Evolutionary conservation across 2,329 filamentous ascomycete species (phyloP), one percentile per base, ranked within the genome.

Genomic region (Dothiorella sarmentorum): DNA sequence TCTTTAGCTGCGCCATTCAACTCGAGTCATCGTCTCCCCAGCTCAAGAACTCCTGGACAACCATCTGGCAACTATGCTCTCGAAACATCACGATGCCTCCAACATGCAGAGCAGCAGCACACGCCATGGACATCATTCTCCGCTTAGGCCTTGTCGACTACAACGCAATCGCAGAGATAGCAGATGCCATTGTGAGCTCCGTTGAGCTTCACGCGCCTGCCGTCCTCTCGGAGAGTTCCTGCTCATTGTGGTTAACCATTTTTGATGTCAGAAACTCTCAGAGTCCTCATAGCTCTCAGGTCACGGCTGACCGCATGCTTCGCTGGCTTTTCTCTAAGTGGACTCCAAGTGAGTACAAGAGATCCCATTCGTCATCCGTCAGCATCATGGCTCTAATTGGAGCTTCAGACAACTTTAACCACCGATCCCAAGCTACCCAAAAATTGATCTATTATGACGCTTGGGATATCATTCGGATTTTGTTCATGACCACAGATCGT

Each of bases 251-350:
- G 84, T 78, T 82, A 15, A 82, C 83, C 57, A 72, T 95, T 40
- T 77, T 94, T 33, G 81, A 85, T 58, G 76, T 85, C 38, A 84
- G 85, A 55, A 85, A 88, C 63, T 80, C 82, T 26, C 82, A 87
- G 65, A 84, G 88, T 43, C 88, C 90, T 1, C 86, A 83, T 60
- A 83, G 84, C 33, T 89, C 84, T 63, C 83, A 86, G 64, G 79
- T 80, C 37, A 88, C 86, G 3, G 86, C 85, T 35, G 88, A 85
- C 63, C 84, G 89, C 65, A 81, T 94, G 33, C 83, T 94, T 58
- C 82, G 85, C 65, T 99, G 94, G 94, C 72, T 94, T 1, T 86
- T 91, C 65, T 82, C 85, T 31, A 87, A 83, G 66, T 99, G 93
- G 91, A 86, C 85, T 63, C 88, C 91, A 63, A 86, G 90, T 93